phyloP scores from a whole-genome alignment of 1,139 yeast genomes.

The Saccharomyces hybrid region DNA sequence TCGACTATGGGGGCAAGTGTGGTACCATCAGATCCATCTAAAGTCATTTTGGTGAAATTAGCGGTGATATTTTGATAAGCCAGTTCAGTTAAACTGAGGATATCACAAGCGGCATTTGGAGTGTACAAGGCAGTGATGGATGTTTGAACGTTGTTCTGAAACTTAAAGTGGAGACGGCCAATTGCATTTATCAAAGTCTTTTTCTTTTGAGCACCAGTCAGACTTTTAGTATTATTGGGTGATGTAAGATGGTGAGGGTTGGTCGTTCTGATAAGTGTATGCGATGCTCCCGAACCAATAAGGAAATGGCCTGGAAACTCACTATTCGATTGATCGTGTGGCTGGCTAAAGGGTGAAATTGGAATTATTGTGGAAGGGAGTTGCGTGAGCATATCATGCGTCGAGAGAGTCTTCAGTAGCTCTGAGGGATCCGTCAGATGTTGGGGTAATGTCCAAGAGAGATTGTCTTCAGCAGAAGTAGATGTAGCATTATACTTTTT shows the following conservation, averaged over 20 bases:
- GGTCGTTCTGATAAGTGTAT: background rate
- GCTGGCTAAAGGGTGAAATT: no score
- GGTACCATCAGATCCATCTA: background rate
- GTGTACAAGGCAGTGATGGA: background rate
- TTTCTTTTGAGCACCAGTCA: background rate
- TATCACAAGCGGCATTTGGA: background rate
- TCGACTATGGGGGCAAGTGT: background rate
- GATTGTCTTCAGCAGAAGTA: no score
- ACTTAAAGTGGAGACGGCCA: background rate
- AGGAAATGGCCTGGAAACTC: background rate
- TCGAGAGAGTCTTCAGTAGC: no score
- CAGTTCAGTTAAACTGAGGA: background rate
- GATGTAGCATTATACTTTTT: background rate
- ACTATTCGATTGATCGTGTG: background rate
- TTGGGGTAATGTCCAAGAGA: no score
- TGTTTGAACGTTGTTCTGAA: background rate
- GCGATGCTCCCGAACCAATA: background rate
- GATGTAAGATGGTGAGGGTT: background rate
- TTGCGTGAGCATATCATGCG: no score
- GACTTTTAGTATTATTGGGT: background rate
- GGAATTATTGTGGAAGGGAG: no score
- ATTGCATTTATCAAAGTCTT: background rate
- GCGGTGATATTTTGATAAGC: background rate
- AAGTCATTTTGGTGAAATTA: background rate
- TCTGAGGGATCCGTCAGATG: no score